These are phyloP conservation scores for Dryas alaskensis DNA, from an alignment of 306 rosid genomes.

Conservation along the genomic window DNA sequence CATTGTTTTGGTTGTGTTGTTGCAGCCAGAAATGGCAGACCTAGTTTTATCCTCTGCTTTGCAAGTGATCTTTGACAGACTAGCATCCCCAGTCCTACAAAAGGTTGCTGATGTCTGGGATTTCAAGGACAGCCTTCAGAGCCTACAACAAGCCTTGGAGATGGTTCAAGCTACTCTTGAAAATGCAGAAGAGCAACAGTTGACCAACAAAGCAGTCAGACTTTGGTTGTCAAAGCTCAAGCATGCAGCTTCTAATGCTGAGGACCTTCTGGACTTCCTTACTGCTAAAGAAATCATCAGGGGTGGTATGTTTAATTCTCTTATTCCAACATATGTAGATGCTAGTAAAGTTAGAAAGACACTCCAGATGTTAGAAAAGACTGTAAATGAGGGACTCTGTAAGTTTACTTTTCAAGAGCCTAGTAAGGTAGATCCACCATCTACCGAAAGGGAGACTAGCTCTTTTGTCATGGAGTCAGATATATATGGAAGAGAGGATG, in stretches of 20 bases:
- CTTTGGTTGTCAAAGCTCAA: slow-evolving; percentile 10
- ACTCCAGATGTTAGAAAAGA: not conserved
- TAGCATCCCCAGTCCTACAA: slow-evolving; percentile 10
- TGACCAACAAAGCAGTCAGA: not conserved
- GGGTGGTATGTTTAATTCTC: no score
- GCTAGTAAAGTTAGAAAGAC: slow-evolving; percentile 3
- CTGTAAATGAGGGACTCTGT: not conserved
- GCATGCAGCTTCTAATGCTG: not conserved
- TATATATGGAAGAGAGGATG: slow-evolving; percentile 12
- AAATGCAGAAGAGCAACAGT: slow-evolving; percentile 18
- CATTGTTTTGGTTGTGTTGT: not conserved
- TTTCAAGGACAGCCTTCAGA: not conserved
- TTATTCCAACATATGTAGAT: not conserved
- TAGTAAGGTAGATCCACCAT: not conserved
- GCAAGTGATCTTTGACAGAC: slow-evolving; percentile 16
- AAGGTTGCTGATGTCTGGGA: slow-evolving; percentile 1
- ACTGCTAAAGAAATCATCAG: not conserved
- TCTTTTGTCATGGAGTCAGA: slow-evolving; percentile 8
- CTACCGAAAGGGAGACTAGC: slow-evolving; percentile 10
- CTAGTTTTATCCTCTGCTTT: slow-evolving; percentile 3
- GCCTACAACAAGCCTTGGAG: not conserved
- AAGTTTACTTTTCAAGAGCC: not conserved
- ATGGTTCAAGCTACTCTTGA: slow-evolving; percentile 16
- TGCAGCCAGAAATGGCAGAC: not conserved
- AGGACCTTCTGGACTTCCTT: not conserved